Evolutionary conservation across 2,329 filamentous ascomycete species (phyloP).

Genomic region (Aschersonia sp.): DNA sequence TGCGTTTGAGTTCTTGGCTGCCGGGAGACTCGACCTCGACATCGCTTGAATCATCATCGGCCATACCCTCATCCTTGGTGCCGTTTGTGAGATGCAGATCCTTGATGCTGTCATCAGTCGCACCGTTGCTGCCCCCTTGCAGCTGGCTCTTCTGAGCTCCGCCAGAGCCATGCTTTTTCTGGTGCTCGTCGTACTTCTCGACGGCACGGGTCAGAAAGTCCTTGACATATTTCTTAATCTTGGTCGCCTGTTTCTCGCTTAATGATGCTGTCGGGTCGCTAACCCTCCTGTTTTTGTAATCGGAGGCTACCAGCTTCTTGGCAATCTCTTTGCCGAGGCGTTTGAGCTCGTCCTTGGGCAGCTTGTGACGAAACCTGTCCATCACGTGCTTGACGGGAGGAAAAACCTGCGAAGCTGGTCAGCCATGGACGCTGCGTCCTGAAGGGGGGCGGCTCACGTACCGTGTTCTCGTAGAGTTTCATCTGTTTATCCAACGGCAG

Average conservation of each 20-base stretch:
- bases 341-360: constrained; percentile 65
- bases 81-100: constrained; percentile 1
- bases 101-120: too few species aligned
- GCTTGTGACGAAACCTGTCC: constrained; percentile 74
- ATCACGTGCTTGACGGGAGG: constrained; percentile 75
- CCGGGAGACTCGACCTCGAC: constrained; percentile 25
- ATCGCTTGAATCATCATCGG: constrained; percentile 18
- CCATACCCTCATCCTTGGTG: neutral
- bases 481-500: constrained; percentile 73
- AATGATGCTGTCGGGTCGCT: constrained; percentile 59
- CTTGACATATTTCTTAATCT: constrained; percentile 70
- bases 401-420: constrained; percentile 46
- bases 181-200: constrained; percentile 53
- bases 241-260: constrained; percentile 61
- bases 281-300: constrained; percentile 83
- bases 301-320: constrained; percentile 81
- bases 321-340: constrained; percentile 52
- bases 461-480: constrained; percentile 88
- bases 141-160: constrained; percentile 1
- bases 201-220: constrained; percentile 81
- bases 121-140: neutral
- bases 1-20: constrained; percentile 47
- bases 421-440: neutral
- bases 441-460: constrained; percentile 27
- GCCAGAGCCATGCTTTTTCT: constrained; percentile 35